These are phyloP conservation scores for Ascochyta lentis DNA, from an alignment of 2,329 filamentous ascomycete genomes.

Conservation along the genomic window DNA sequence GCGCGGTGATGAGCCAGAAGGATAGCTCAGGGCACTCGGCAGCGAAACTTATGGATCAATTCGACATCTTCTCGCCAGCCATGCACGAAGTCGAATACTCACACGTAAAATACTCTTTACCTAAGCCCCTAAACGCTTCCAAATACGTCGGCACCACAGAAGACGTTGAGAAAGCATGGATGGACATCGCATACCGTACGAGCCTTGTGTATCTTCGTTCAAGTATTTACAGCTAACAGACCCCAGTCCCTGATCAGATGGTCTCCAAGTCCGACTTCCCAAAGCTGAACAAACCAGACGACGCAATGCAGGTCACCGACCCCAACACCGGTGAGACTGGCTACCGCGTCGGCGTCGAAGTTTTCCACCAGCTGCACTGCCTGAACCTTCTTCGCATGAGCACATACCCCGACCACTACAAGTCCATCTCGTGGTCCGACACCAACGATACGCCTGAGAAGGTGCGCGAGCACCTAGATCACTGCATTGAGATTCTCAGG, in stretches of 20 bases:
- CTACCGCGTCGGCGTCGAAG: constrained; percentile 66
- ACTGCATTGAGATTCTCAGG: constrained; percentile 48
- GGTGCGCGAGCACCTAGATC: constrained; percentile 37
- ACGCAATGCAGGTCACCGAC: constrained; percentile 63
- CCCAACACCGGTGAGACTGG: constrained; percentile 63
- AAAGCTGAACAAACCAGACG: constrained; percentile 59
- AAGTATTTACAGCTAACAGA: constrained; percentile 25
- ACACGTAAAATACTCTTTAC: constrained; percentile 34
- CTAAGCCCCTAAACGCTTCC: constrained; percentile 39
- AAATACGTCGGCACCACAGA: constrained; percentile 63
- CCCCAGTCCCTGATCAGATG: constrained; percentile 66
- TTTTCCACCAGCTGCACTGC: constrained; percentile 59
- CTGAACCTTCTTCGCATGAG: constrained; percentile 46
- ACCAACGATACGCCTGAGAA: constrained; percentile 39
- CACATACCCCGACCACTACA: constrained; percentile 44
- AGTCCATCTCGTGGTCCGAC: constrained; percentile 36
- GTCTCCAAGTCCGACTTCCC: constrained; percentile 62
- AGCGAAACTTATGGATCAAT: constrained; percentile 43
- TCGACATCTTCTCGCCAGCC: constrained; percentile 41
- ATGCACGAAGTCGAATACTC: constrained; percentile 40
- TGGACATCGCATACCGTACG: constrained; percentile 58
- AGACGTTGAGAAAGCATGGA: constrained; percentile 65
- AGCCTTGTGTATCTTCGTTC: background rate
- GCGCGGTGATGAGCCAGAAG: constrained; percentile 41
- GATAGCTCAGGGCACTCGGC: constrained; percentile 31